Conservation (phyloP, 1,284 basidiomycete genomes). For the Sporisorium reilianum region DNA sequence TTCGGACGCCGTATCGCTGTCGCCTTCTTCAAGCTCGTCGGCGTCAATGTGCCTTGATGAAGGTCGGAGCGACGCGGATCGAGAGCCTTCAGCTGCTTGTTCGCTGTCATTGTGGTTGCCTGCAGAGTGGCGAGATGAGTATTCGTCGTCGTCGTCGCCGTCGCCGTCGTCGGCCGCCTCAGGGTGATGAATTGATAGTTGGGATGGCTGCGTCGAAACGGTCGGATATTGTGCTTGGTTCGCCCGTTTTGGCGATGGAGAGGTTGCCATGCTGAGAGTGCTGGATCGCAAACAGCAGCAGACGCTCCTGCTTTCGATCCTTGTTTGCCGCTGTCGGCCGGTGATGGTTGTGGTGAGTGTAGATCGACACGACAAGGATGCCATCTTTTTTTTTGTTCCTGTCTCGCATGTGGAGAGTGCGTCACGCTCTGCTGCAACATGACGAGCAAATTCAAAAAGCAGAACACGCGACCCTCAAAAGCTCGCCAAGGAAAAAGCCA, state of each 20-base stretch:
- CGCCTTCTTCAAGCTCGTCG: constrained; percentile 49
- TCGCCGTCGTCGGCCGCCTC: not conserved
- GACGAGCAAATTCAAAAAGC: constrained; percentile 4
- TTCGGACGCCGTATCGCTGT: constrained; percentile 45
- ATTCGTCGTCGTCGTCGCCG: too few species aligned
- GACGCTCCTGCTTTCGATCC: not conserved
- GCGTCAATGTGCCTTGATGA: constrained; percentile 9
- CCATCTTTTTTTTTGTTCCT: too few species aligned
- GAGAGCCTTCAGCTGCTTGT: constrained; percentile 1
- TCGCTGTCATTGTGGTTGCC: not conserved
- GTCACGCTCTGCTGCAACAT: constrained; percentile 5
- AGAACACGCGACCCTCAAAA: constrained; percentile 4
- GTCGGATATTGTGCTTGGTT: constrained; percentile 10
- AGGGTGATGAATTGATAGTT: constrained; percentile 14
- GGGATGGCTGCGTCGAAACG: constrained; percentile 26
- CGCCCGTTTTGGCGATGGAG: not conserved
- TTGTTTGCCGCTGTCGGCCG: too few species aligned
- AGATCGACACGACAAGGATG: not conserved
- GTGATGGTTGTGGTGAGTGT: not conserved
- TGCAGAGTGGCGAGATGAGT: not conserved
- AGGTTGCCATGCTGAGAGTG: constrained; percentile 1
- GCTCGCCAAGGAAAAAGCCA: not conserved
- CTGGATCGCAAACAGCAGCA: too few species aligned
- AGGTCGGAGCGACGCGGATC: not conserved
- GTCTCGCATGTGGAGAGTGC: not conserved